Evolutionary conservation across 2,329 filamentous ascomycete species (phyloP).

Genomic region (Dactylonectria macrodidyma): DNA sequence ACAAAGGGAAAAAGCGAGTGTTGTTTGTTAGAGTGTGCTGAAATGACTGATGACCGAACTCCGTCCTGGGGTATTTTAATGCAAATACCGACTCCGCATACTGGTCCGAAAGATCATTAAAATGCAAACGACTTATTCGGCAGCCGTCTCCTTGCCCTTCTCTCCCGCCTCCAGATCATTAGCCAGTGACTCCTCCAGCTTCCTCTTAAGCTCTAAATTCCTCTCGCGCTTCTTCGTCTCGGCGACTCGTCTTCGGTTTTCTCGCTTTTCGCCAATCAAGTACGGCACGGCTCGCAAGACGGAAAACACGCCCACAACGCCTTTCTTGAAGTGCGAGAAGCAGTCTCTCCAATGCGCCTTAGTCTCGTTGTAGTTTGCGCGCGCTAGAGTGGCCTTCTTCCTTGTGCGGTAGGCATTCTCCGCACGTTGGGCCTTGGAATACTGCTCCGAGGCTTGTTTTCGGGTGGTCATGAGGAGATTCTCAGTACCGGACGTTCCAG

Average conservation of each 20-base stretch:
- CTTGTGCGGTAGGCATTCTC: conserved; percentile 58
- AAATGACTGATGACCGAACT: not conserved
- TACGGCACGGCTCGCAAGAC: conserved; percentile 54
- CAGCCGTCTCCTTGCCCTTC: conserved; percentile 18
- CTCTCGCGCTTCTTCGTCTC: conserved; percentile 54
- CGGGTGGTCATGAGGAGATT: conserved; percentile 57
- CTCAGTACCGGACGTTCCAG: conserved; percentile 61
- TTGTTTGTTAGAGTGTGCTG: conserved; percentile 1
- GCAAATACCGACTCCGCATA: not conserved
- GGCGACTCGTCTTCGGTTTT: conserved; percentile 48
- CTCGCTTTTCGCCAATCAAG: conserved; percentile 55
- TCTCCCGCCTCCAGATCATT: conserved; percentile 33
- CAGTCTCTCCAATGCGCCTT: conserved; percentile 57
- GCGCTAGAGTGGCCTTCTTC: conserved; percentile 58
- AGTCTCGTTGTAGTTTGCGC: conserved; percentile 55
- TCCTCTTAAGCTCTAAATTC: conserved; percentile 52
- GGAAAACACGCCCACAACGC: conserved; percentile 49
- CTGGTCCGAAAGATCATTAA: not conserved
- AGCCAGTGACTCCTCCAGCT: conserved; percentile 37
- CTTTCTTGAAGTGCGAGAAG: conserved; percentile 54
- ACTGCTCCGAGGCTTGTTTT: conserved; percentile 55
- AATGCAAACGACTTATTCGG: not conserved
- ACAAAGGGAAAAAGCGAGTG: conserved; percentile 26
- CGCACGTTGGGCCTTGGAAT: conserved; percentile 56
- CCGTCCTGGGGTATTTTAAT: not conserved